A percentile compares a stretch with the other conserved stretches of the same genome.
These are phyloP conservation scores for Alternaria angustiovoidea DNA, from an alignment of 2,329 filamentous ascomycete species.

Conservation along the genomic window DNA sequence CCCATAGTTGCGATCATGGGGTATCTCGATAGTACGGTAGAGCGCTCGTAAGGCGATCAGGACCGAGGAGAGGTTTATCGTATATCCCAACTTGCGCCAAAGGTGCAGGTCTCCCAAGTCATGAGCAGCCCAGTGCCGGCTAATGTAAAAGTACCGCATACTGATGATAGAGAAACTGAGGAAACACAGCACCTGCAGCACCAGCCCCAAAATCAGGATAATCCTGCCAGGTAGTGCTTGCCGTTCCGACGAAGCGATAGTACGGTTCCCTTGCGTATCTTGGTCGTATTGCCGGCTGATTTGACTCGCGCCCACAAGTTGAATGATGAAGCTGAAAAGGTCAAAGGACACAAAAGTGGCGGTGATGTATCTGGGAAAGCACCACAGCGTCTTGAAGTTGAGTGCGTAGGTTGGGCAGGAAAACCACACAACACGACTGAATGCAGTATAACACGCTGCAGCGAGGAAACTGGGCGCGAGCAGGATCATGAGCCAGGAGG, in stretches of 20 bases:
- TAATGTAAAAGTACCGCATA: slow-evolving; percentile 47
- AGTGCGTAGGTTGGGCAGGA: slow-evolving; percentile 49
- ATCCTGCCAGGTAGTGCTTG: slow-evolving; percentile 41
- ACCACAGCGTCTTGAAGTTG: slow-evolving; percentile 54
- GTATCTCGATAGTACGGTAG: slow-evolving; percentile 63
- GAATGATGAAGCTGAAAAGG: slow-evolving; percentile 58
- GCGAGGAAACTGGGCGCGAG: slow-evolving; percentile 60
- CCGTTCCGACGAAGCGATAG: slow-evolving; percentile 48
- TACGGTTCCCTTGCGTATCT: slow-evolving; percentile 49
- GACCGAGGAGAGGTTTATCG: slow-evolving; percentile 45
- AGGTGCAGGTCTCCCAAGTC: slow-evolving; percentile 49
- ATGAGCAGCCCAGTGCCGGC: slow-evolving; percentile 36
- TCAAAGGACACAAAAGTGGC: slow-evolving; percentile 60
- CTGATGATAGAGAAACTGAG: slow-evolving; percentile 57
- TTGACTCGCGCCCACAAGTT: slow-evolving; percentile 55
- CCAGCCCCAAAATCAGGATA: slow-evolving; percentile 57
- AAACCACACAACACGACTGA: slow-evolving; percentile 57
- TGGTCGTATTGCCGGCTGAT: slow-evolving; percentile 48
- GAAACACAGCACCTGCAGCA: slow-evolving; percentile 62
- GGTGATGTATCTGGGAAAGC: slow-evolving; percentile 56
- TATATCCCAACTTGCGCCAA: slow-evolving; percentile 45
- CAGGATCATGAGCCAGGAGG: slow-evolving; percentile 57
- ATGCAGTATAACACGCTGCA: slow-evolving; percentile 60
- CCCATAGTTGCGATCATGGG: slow-evolving; percentile 55
- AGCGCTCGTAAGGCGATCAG: slow-evolving; percentile 58